These are phyloP conservation scores for Geosmithia morbida DNA, from an alignment of 2,329 filamentous ascomycete species.

Conservation along the genomic window DNA sequence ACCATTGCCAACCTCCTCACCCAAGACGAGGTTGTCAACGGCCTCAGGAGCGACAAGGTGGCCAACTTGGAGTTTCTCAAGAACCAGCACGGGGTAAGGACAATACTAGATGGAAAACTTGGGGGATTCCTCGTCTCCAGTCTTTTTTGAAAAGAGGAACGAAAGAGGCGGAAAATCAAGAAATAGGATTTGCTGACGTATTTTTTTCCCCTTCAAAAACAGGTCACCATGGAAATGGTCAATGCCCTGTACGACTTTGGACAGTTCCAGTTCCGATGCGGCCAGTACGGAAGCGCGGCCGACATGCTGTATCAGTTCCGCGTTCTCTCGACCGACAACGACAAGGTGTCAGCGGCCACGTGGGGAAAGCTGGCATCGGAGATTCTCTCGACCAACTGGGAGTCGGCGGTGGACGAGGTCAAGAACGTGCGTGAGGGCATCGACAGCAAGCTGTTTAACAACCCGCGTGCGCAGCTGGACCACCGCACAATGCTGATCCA, in stretches of 20 bases:
- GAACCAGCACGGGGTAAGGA: conserved; percentile 80
- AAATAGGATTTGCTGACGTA: background rate
- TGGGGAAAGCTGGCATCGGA: conserved; percentile 98
- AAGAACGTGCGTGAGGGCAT: conserved; percentile 84
- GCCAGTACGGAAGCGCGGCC: conserved; percentile 78
- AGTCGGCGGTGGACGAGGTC: conserved; percentile 79
- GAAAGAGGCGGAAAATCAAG: background rate
- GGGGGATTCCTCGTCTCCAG: too few species aligned
- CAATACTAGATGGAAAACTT: too few species aligned
- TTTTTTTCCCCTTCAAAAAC: conserved; percentile 5
- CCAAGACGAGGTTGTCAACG: conserved; percentile 79
- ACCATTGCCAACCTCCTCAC: conserved; percentile 80
- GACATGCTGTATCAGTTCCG: conserved; percentile 97
- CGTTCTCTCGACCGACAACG: conserved; percentile 94
- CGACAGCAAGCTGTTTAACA: conserved; percentile 90
- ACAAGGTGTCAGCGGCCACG: conserved; percentile 88
- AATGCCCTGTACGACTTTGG: conserved; percentile 92
- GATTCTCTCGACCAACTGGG: conserved; percentile 92
- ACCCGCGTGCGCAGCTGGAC: conserved; percentile 86
- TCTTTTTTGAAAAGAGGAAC: too few species aligned
- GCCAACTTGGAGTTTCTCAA: conserved; percentile 97
- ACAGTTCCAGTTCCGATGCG: conserved; percentile 95
- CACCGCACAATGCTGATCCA: conserved; percentile 96
- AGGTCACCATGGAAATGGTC: conserved; percentile 89
- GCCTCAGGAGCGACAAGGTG: conserved; percentile 90